Evolutionary conservation across 805 yeast species (phyloP), one percentile per base, ranked within the genome.

Genomic region (Starmera quercuum): DNA sequence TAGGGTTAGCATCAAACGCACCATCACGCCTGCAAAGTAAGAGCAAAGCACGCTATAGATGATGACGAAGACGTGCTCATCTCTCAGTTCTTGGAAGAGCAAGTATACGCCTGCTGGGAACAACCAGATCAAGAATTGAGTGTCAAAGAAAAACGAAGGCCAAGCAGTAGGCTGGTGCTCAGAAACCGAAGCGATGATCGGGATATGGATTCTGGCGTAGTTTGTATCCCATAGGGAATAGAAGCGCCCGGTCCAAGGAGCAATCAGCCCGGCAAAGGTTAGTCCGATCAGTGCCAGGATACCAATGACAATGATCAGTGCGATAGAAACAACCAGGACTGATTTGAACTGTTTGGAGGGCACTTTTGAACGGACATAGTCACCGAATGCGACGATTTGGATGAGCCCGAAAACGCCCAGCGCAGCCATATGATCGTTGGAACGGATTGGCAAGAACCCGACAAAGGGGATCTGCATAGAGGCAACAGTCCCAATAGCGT

Each of bases 81-180:
- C 84, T 35, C 78, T 73, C 53, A 92, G 68, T 39, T 92, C 96
- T 59, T 83, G 83, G 73, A 92, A 83, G 47, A 90, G 71, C 45
- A 92, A 61, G 64, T 83, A 92, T 32, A 94, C 82, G 43, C 98
- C 99, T 6, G 88, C 97, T 34, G 99, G 98, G 84, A 92, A 92
- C 47, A 92, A 69, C 98, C 98, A 94, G 51, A 90, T 84, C 61
- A 92, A 69, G 69, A 90, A 75, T 51, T 78, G 84, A 33, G 92
- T 80, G 59, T 92, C 98, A 56, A 90, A 85, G 73, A 86, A 92
- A 59, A 92, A 94, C 10, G 97, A 78, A 9, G 97, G 95, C 99
- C 99, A 92, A 4, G 98, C 95, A n/a, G 97, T 90, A 39, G 99
- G 99, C 69, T 92, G 99, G 68, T 92, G 99, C 66, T 92, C 99